Percentiles rank a stretch among this genome's conserved stretches.
Conservation (phyloP, 345 rosid genomes). For the Citrus sp. region DNA sequence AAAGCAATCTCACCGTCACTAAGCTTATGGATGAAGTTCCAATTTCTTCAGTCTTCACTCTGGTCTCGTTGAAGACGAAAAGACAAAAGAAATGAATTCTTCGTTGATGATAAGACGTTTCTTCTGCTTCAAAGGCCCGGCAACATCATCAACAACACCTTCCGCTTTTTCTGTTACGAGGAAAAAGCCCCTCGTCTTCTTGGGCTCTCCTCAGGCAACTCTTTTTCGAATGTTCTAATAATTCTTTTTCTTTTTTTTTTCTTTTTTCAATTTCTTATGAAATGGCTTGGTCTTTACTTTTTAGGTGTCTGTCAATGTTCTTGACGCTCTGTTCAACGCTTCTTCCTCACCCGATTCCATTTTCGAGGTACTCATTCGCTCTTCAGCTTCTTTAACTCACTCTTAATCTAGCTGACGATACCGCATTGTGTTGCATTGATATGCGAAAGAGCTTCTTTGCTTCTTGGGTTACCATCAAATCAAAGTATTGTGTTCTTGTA, state of each 20-base stretch:
- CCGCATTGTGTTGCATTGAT: neutral
- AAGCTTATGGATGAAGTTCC: conserved; percentile 1
- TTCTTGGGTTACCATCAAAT: neutral
- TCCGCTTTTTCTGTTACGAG: conserved; percentile 36
- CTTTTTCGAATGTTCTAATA: neutral
- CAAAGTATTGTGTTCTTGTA: neutral
- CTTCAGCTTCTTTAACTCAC: neutral
- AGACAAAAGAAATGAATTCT: conserved; percentile 29
- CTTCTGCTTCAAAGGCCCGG: conserved; percentile 40
- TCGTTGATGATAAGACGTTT: conserved; percentile 64
- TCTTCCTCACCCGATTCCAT: conserved; percentile 57
- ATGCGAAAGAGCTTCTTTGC: neutral
- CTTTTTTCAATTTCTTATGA: neutral
- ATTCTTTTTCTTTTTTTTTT: neutral
- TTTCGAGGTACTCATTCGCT: conserved; percentile 52
- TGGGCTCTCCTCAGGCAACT: conserved; percentile 88
- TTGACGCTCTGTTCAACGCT: conserved; percentile 74
- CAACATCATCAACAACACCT: conserved; percentile 20
- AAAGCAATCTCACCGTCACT: too few species aligned
- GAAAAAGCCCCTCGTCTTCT: conserved; percentile 77
- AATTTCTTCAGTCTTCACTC: too few species aligned
- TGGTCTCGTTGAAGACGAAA: neutral
- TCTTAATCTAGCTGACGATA: neutral
- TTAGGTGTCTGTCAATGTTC: conserved; percentile 78
- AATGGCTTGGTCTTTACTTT: conserved; percentile 23